Evolutionary conservation across 2,329 filamentous ascomycete species (phyloP).

Genomic region (Colletotrichum godetiae): DNA sequence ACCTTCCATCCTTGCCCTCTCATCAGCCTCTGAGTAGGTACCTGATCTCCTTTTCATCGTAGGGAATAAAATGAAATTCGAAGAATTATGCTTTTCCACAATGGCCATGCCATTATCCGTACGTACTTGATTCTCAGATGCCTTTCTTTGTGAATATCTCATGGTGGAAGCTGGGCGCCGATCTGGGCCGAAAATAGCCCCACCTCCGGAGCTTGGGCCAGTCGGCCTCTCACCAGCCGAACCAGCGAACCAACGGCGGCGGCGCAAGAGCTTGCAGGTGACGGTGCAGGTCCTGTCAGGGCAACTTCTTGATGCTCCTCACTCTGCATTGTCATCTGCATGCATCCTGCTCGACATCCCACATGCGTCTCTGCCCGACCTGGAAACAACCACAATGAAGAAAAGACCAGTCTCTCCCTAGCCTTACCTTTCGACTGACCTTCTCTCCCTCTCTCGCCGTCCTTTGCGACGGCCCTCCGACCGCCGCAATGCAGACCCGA

Average conservation of each 20-base stretch:
- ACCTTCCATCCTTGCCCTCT: too few species aligned
- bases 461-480: neutral
- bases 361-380: conserved; percentile 28
- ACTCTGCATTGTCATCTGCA: conserved; percentile 23
- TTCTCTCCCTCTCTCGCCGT: neutral
- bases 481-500: conserved; percentile 31
- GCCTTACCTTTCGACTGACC: neutral
- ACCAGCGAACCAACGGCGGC: neutral
- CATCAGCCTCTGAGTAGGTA: too few species aligned
- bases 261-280: neutral
- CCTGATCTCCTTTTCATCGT: too few species aligned
- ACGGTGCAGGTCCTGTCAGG: neutral
- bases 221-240: neutral
- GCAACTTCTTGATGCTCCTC: conserved; percentile 6
- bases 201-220: conserved; percentile 11
- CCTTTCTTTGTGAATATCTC: too few species aligned
- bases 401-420: neutral
- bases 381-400: neutral
- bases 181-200: neutral
- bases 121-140: too few species aligned
- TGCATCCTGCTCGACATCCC: conserved; percentile 31
- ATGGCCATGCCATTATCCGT: too few species aligned
- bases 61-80: too few species aligned
- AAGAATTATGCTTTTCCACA: too few species aligned
- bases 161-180: too few species aligned